Conservation (phyloP, 371 early-diverging fungal genomes). For the Blastocladiella emersonii region DNA sequence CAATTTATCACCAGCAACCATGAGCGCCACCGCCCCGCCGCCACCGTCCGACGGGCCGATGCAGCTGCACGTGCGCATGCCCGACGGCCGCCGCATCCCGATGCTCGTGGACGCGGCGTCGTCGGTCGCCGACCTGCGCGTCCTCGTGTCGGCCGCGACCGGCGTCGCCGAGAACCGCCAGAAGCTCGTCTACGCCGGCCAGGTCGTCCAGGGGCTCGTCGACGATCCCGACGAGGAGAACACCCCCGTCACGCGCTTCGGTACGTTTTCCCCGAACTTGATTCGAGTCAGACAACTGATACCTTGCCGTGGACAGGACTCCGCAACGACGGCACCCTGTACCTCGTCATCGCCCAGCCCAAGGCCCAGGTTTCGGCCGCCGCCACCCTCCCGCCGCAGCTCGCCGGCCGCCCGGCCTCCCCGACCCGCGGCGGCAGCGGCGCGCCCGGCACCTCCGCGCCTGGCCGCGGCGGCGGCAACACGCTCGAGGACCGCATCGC, state of each 20-base stretch:
- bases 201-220: not conserved
- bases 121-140: not conserved
- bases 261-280: too few relatives aligned
- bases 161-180: not conserved
- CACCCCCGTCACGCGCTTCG: not conserved
- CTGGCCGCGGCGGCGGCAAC: not conserved
- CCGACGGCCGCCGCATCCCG: not conserved
- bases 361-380: not conserved
- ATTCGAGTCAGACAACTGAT: too few relatives aligned
- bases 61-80: not conserved
- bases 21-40: too few relatives aligned
- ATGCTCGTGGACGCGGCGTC: not conserved
- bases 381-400: not conserved
- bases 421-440: not conserved
- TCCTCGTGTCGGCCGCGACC: not conserved
- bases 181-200: slow-evolving; percentile 1
- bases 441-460: too few relatives aligned
- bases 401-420: not conserved
- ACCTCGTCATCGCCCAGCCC: not conserved
- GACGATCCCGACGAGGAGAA: not conserved
- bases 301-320: too few relatives aligned
- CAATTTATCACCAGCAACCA: not conserved
- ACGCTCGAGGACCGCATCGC: not conserved
- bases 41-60: too few relatives aligned
- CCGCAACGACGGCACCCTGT: not conserved